phyloP scores from a whole-genome alignment of 1,139 yeast genomes.

The Suhomyces maxii region DNA sequence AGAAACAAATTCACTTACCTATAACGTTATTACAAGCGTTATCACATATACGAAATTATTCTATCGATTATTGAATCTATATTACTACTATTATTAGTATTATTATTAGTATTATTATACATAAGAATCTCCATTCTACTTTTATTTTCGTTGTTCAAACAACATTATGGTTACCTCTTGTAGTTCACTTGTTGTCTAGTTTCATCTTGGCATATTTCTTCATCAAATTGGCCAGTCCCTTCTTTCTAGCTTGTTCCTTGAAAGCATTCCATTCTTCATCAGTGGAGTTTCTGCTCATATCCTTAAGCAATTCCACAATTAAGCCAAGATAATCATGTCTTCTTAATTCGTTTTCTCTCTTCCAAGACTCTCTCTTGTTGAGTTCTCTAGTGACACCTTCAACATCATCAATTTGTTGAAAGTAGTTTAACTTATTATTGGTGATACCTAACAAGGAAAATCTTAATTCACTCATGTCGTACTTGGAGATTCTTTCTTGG shows the following conservation, averaged over 20 bases:
- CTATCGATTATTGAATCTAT: too few species aligned
- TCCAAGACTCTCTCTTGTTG: conserved; percentile 41
- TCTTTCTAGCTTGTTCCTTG: conserved; percentile 33
- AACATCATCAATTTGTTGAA: conserved; percentile 39
- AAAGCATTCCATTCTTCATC: conserved; percentile 49
- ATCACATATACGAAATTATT: too few species aligned
- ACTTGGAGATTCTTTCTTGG: conserved; percentile 45
- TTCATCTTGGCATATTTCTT: conserved; percentile 3
- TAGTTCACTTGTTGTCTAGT: not conserved
- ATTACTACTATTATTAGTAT: too few species aligned
- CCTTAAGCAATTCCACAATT: conserved; percentile 47
- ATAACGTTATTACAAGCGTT: too few species aligned
- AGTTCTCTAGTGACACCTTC: conserved; percentile 27
- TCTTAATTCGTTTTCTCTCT: conserved; percentile 46
- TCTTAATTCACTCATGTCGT: conserved; percentile 51
- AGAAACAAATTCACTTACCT: too few species aligned
- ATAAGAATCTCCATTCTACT: too few species aligned
- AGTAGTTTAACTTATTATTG: conserved; percentile 47
- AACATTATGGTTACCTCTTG: too few species aligned
- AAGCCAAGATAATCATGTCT: conserved; percentile 58
- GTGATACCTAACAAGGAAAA: conserved; percentile 63
- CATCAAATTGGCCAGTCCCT: conserved; percentile 17
- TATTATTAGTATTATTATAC: too few species aligned
- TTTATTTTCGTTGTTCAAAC: too few species aligned
- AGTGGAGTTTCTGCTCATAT: conserved; percentile 31